Evolutionary conservation across 208 protist species (phyloP).

Genomic region (Leishmania braziliensis): DNA sequence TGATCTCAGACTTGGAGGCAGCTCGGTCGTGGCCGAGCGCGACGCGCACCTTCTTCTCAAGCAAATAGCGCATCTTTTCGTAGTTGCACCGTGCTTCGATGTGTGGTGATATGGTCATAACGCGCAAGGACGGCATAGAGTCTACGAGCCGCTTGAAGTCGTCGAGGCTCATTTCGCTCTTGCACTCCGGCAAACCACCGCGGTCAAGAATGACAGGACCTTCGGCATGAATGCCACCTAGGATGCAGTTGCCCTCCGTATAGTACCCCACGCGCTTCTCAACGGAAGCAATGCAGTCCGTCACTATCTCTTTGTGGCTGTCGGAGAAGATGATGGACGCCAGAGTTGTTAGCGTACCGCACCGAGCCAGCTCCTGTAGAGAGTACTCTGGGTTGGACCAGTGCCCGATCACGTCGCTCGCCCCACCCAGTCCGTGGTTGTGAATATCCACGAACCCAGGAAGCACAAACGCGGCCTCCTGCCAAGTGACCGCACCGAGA

Average conservation of each 20-base stretch:
- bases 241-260: constrained; percentile 47
- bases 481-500: constrained; percentile 12
- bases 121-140: constrained; percentile 60
- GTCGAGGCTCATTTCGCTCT: constrained; percentile 35
- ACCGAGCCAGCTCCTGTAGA: constrained; percentile 61
- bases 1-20: constrained; percentile 55
- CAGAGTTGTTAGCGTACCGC: constrained; percentile 64
- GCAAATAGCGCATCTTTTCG: constrained; percentile 50
- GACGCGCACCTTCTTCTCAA: constrained; percentile 45
- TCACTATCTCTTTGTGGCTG: constrained; percentile 45
- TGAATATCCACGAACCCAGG: constrained; percentile 83
- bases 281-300: constrained; percentile 48
- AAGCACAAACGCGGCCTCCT: constrained; percentile 51
- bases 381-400: constrained; percentile 77
- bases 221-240: constrained; percentile 75
- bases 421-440: constrained; percentile 74
- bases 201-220: constrained; percentile 70
- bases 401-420: constrained; percentile 64
- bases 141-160: constrained; percentile 48
- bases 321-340: constrained; percentile 77
- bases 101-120: constrained; percentile 75
- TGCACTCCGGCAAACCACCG: constrained; percentile 57
- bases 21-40: constrained; percentile 63
- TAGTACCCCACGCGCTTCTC: constrained; percentile 46
- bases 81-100: constrained; percentile 54